phyloP scores from a whole-genome alignment of 2,329 filamentous ascomycete genomes.

The Bisporella sp. region DNA sequence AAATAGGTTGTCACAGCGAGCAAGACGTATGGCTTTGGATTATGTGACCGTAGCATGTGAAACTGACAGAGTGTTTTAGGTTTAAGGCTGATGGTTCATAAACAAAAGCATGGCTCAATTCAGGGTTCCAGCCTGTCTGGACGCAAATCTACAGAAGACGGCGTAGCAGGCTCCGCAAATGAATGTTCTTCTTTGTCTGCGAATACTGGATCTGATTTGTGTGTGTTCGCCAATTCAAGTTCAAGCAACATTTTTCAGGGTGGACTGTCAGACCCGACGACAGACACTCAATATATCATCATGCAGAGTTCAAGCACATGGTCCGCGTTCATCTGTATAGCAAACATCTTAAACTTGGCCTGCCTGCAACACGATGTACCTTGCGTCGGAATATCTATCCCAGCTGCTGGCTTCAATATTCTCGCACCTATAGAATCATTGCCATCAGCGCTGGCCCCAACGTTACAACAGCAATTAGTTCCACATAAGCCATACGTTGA shows the following conservation, averaged over 20 bases:
- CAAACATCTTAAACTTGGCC: constrained; percentile 8
- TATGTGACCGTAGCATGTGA: background rate
- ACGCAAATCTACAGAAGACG: constrained; percentile 1
- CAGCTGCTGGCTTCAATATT: constrained; percentile 12
- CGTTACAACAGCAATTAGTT: constrained; percentile 13
- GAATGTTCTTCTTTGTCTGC: constrained; percentile 4
- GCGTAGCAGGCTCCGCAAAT: background rate
- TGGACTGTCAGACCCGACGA: constrained; percentile 5
- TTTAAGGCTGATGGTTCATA: constrained; percentile 5
- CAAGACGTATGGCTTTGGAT: constrained; percentile 12
- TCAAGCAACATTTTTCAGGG: background rate
- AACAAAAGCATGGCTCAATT: constrained; percentile 1
- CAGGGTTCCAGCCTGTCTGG: constrained; percentile 1
- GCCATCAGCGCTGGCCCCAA: constrained; percentile 12
- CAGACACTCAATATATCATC: constrained; percentile 13
- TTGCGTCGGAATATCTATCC: no score
- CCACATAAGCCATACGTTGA: constrained; percentile 14
- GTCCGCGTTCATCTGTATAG: constrained; percentile 12
- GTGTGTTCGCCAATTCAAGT: constrained; percentile 1
- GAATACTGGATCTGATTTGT: background rate
- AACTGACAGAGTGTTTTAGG: constrained; percentile 6
- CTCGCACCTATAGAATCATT: constrained; percentile 6
- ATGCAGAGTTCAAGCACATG: constrained; percentile 8
- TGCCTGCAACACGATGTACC: constrained; percentile 4
- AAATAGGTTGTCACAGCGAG: constrained; percentile 22